Base-by-base conservation (phyloP, 805 yeast genomes). In the Wickerhamiella brachini region DNA sequence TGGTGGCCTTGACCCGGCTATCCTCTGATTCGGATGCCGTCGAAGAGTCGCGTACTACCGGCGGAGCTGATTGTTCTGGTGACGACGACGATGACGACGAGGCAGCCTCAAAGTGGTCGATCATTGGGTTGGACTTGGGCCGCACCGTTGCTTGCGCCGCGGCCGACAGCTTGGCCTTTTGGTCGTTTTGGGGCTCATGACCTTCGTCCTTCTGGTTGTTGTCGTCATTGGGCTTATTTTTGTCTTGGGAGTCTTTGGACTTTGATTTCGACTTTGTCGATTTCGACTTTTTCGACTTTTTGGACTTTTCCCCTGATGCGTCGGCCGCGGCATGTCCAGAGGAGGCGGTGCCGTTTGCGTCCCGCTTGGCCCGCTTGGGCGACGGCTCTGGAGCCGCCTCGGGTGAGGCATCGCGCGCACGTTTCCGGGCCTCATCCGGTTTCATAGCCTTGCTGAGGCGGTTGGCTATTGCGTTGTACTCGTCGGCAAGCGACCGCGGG, bases 1-100 rank as follows among this genome's bases (percentile, higher is more conserved):
- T 45, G 2, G 59, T 51, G 3, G 51, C 48, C 37, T 34, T 45
- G 17, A 54, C 54, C 10, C 59, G 55, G 44, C 59, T 56, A 37
- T 56, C 59, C 1, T 44, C 47, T n/a, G 45, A n/a, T 34, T 43
- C 34, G 26, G 20, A 22, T 24, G 15, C 15, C 15, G 34, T 9
- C 34, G 34, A 29, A 3, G 12, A 3, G 15, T 29, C 15, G 15
- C 12, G 34, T 9, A 15, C 15, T 3, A 15, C 12, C 34, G 34
- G 12, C 15, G 5, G 34, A 29, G 26, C 26, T 5, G 8, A 5
- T 8, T 5, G 26, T 24, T 24, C 26, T 24, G 26, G 26, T 24
- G 34, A 29, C 12, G 34, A 29, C 7, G 37, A 23, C n/a, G 47
- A 44, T 5, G 47, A 44, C 22, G 47, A 21, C 3, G 47, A 44